Base-by-base conservation (phyloP, 2,329 filamentous ascomycete genomes). In the Stachybotrys chartarum region DNA sequence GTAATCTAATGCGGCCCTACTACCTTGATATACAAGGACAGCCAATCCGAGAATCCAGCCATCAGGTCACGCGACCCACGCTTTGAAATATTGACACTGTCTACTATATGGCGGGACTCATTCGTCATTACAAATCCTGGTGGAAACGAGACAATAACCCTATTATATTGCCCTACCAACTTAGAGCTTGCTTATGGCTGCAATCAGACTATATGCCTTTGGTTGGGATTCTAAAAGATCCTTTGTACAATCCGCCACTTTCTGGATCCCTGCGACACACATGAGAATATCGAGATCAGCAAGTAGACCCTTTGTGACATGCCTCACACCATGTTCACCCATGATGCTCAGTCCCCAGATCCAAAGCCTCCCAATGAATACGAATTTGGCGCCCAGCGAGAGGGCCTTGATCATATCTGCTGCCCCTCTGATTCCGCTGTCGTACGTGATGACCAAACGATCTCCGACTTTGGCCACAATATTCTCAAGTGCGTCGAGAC, bases 381-480 rank as follows among this genome's bases (percentile, higher is more conserved):
- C 81, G 6, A 78, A 79, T 32, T 75, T 81, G 0, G 81, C 82
- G 0, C 82, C 82, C 1, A 85, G 62, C 8, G 79, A 81, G 6
- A 85, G 66, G 0, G 80, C 80, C 63, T 85, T 85, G 53, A 84
- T 70, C 1, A 85, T 78, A 60, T 86, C 83, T 0, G 81, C 79
- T 1, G 82, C 83, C 39, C 79, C 73, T n/a, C 79, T 75, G 35
- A 86, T 75, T 0, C 83, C 84, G 63, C 60, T 78, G 39, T 62
- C 60, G 30, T 70, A 61, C 61, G 75, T 74, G 70, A 63, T 73
- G 68, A 57, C 44, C n/a, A 54, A 53, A 14, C 59, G 53, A 16
- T 58, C 58, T 7, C 59, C 59, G 6, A 62, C 10, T 1, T 50
- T 49, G 10, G 57, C 53, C 8, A 76, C 77, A 6, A 84, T 75